Percentiles rank a stretch among this genome's conserved stretches.
Evolutionary conservation across 306 rosid genomes (phyloP).

Genomic region (Ammopiptanthus mongolicus): DNA sequence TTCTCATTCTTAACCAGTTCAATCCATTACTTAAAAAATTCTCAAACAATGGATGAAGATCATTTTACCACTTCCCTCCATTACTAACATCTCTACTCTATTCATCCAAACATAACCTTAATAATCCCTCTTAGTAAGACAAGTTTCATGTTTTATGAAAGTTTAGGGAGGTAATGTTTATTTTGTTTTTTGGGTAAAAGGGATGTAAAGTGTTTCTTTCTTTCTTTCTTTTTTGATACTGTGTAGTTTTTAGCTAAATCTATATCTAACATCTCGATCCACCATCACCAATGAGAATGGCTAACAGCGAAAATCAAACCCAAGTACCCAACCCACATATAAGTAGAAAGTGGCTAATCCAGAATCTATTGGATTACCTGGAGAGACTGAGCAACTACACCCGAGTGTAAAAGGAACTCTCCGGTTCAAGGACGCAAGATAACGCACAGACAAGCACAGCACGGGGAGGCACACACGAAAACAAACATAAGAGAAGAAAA

Average conservation of each 20-base stretch:
- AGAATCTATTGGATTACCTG: background rate
- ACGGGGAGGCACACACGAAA: background rate
- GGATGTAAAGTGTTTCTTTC: background rate
- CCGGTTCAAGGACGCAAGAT: background rate
- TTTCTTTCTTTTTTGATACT: too few relatives aligned
- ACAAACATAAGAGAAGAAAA: background rate
- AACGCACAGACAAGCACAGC: background rate
- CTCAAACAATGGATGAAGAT: too few relatives aligned
- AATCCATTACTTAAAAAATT: too few relatives aligned
- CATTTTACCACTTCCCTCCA: too few relatives aligned
- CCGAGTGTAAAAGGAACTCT: background rate
- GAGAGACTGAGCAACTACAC: background rate
- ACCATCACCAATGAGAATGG: background rate
- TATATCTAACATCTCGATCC: background rate
- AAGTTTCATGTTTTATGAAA: too few relatives aligned
- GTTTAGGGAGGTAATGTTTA: background rate
- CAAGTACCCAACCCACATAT: too few relatives aligned
- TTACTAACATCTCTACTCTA: too few relatives aligned
- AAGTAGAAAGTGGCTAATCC: background rate
- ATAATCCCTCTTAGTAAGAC: too few relatives aligned
- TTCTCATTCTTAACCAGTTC: too few relatives aligned
- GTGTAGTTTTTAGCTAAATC: background rate
- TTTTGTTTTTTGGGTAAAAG: background rate
- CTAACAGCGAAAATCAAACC: background rate
- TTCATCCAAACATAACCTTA: too few relatives aligned